Percentiles rank a stretch among this genome's conserved stretches.
Evolutionary conservation across 805 yeast genomes (phyloP).

Genomic region (Candida insectalens): DNA sequence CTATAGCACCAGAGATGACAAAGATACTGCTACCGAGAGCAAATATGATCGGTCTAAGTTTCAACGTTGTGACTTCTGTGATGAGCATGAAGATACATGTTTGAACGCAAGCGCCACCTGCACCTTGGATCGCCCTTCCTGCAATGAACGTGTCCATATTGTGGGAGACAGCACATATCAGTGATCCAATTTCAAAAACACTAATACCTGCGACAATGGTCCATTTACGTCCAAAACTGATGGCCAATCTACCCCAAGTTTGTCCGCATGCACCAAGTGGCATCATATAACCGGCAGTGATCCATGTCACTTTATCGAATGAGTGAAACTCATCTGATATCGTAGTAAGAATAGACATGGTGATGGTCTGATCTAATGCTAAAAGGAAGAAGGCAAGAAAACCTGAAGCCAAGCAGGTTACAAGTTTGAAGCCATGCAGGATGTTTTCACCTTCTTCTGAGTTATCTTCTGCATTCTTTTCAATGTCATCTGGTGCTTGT

Average conservation of each 20-base stretch:
- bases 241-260: slow-evolving; percentile 48
- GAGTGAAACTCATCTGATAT: slow-evolving; percentile 40
- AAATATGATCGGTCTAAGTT: slow-evolving; percentile 29
- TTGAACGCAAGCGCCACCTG: slow-evolving; percentile 64
- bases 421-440: slow-evolving; percentile 8
- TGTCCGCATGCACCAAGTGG: slow-evolving; percentile 45
- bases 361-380: slow-evolving; percentile 55
- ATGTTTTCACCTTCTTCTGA: slow-evolving; percentile 17
- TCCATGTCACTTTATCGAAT: slow-evolving; percentile 49
- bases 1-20: slow-evolving; percentile 42
- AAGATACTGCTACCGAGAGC: slow-evolving; percentile 32
- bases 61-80: slow-evolving; percentile 43
- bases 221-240: slow-evolving; percentile 47
- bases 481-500: not conserved
- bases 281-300: slow-evolving; percentile 43
- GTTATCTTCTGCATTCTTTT: slow-evolving; percentile 19
- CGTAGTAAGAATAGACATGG: slow-evolving; percentile 37
- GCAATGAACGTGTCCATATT: slow-evolving; percentile 56
- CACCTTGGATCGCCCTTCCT: slow-evolving; percentile 62
- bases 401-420: slow-evolving; percentile 8
- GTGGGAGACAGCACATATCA: slow-evolving; percentile 44
- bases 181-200: slow-evolving; percentile 54
- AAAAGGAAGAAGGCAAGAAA: slow-evolving; percentile 14
- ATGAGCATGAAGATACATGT: slow-evolving; percentile 46
- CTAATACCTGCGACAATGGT: slow-evolving; percentile 37